Base-by-base conservation (phyloP, 2,329 filamentous ascomycete genomes). In the Penicillium digitatum region DNA sequence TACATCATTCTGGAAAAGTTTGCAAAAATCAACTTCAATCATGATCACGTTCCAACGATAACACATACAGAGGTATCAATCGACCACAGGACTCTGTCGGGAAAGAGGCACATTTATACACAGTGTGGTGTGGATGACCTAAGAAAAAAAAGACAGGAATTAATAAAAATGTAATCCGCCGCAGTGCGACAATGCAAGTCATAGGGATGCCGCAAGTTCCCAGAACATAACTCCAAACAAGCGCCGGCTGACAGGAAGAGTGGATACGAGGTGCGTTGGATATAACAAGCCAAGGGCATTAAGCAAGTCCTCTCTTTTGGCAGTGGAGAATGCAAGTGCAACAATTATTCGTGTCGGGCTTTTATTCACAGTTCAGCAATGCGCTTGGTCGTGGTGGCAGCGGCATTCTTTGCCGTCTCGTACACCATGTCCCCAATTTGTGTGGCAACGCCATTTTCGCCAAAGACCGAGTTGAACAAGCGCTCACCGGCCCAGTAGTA, bases 401-500 rank as follows among this genome's bases (percentile, higher is more conserved):
- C 70, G 12, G 74, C 75, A 32, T 74, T 74, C 66, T 78, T 77
- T 22, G 74, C 77, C 34, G 76, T 75, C 56, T 77, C 75, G 56
- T 76, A 77, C 40, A 80, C 74, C 55, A 81, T 78, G 56, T 79
- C 81, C 2, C 73, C 51, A 8, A 58, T 63, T 40, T 65, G 63
- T 1, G 68, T 72, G 27, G 63, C 64, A 2, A 50, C 12, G 16
- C 37, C 37, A 24, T 55, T 64, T 34, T 69, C 69, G 1, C 66
- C 64, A 31, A 73, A 67, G 6, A 70, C 68, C 5, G 72, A 67
- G 40, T 65, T 71, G 59, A 76, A 72, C 9, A 72, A 68, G 32
- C 72, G 69, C 55, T 96, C 91, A 64, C 94, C 94, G 62, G 87
- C 87, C 74, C 90, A 89, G 80, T 99, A 99, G 80, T 96, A 99